A percentile compares a stretch with the other conserved stretches of the same genome.
Conservation (phyloP, 1,139 yeast genomes). For the Scheffersomyces parashehatae region DNA sequence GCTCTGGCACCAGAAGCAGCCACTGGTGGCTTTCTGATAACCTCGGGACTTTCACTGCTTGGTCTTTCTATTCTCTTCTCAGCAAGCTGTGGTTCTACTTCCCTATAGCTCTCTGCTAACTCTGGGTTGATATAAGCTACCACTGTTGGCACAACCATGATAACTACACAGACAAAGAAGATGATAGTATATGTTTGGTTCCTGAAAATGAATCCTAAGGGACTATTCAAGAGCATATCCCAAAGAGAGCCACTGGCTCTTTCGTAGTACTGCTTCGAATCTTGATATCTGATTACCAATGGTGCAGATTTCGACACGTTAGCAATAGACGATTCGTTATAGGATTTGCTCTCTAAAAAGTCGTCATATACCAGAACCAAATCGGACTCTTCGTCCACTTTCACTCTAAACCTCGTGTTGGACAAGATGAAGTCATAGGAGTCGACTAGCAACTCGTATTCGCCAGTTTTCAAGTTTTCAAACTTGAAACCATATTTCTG, state of each 20-base stretch:
- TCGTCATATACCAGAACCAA: conserved; percentile 22
- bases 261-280: conserved; percentile 36
- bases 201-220: conserved; percentile 44
- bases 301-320: conserved; percentile 19
- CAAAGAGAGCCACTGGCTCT: conserved; percentile 30
- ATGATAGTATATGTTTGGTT: conserved; percentile 37
- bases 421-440: conserved; percentile 40
- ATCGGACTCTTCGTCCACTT: conserved; percentile 19
- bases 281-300: conserved; percentile 22
- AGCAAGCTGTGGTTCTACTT: conserved; percentile 16
- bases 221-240: conserved; percentile 41
- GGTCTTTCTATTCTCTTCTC: background rate
- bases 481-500: conserved; percentile 28
- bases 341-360: conserved; percentile 14
- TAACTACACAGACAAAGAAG: conserved; percentile 28
- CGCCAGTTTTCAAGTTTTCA: conserved; percentile 28
- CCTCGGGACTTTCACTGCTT: no score
- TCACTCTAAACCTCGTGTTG: conserved; percentile 27
- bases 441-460: conserved; percentile 33
- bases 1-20: background rate
- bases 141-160: conserved; percentile 37
- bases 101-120: conserved; percentile 35
- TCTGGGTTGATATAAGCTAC: conserved; percentile 38
- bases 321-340: conserved; percentile 19
- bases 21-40: background rate